Evolutionary conservation across 2,329 filamentous ascomycete genomes (phyloP), one percentile per base, ranked within the genome.

Genomic region (Xylariaceae sp.): DNA sequence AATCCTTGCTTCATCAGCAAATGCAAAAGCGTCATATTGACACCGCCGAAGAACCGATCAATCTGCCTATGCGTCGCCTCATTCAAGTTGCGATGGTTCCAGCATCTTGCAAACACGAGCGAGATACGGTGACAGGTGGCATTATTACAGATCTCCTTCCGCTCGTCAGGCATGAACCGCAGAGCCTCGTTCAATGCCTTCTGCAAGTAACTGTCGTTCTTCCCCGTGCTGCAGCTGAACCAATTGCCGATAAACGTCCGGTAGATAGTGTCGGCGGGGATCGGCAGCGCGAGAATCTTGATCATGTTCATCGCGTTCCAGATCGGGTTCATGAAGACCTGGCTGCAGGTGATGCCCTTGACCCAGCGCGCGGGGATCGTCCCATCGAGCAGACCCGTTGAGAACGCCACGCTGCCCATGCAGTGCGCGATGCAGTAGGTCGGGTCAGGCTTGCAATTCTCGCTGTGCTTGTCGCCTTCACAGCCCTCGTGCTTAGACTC

Each of bases 81-180:
- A 64, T 84, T 85, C 22, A 85, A 72, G 60, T 85, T 85, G 3
- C 55, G 60, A 62, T 86, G 82, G 56, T 75, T 80, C 81, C 81
- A 86, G 63, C 72, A 78, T 50, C 78, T 74, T 27, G 81, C 82
- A 53, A 83, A 85, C 12, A 79, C 72, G 20, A 85, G 65, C 5
- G 72, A 73, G 42, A 71, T 69, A 14, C 82, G 74, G 63, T 85
- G 82, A 64, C 82, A 86, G 42, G 71, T 71, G 2, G 77, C 75
- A 49, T 74, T 82, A 59, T 71, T 77, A 67, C 82, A 86, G 3
- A 81, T 69, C 64, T 86, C 82, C 21, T 66, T 63, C 7, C 71
- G 65, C 10, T 64, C 62, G 35, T 75, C 73, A 0, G 81, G 80
- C 55, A 81, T 77, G 39, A 84, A 70, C 1, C 82, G 71, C 32